Evolutionary conservation across 305 asterid species (phyloP), one percentile per base, ranked within the genome.

Genomic region (Solanum hybrid): DNA sequence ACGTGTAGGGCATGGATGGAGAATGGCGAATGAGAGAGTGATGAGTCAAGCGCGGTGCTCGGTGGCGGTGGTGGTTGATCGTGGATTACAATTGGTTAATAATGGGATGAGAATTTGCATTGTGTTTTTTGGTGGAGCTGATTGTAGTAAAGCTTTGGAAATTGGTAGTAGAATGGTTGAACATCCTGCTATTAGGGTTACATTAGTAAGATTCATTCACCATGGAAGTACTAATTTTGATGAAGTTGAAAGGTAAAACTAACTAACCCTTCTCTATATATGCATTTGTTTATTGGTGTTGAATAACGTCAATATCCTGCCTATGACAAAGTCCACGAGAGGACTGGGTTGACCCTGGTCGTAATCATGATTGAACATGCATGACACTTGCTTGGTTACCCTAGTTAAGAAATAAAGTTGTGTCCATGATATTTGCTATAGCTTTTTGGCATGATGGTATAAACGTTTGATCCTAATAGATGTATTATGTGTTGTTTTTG

Each of bases 1-100:
- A 29, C 28, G 26, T 13, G n/a, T 64, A 37, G 94, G 93, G 36
- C 93, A 93, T 0, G 92, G 90, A 24, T 93, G 94, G 96, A 91
- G 93, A 22, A 86, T 83, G 39, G 93, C 92, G 29, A 93, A 95
- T 39, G 94, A 91, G 84, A 92, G 92, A 86, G 93, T 95, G 40
- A 12, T 93, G 86, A 88, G 79, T 83, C 92, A 86, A 87, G 93
- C 97, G 61, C 94, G 89, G 9, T 94, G 95, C 84, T 82, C 95
- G 5, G 97, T 92, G 77, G 96, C 92, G 11, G 90, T 95, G 79
- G 92, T 95, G 9, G 92, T 95, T 40, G 96, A 95, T 91, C 92
- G 96, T n/a, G 95, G 95, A 24, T 81, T 69, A 33, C 90, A 94
- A 35, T 29, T 29, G 24, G 51, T 90, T 79, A 80, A 84, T 13